A percentile compares a stretch with the other conserved stretches of the same genome.
phyloP scores from a whole-genome alignment of 345 rosid genomes.

The Clarkia xantiana region DNA sequence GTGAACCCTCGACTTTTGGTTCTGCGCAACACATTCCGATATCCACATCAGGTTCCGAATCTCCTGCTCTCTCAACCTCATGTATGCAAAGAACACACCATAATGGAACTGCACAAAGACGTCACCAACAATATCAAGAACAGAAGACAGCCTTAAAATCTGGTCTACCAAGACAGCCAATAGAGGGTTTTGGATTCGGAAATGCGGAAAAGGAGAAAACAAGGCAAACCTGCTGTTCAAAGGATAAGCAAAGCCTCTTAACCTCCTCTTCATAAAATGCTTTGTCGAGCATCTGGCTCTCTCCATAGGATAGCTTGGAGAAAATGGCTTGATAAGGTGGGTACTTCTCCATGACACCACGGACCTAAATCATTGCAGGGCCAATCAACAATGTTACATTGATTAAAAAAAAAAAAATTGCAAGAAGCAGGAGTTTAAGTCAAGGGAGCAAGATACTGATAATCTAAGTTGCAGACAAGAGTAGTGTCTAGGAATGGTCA shows the following conservation, averaged over 20 bases:
- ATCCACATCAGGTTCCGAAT: conserved; percentile 98
- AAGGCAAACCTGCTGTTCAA: conserved; percentile 80
- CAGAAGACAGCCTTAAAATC: too few species aligned
- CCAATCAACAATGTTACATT: too few species aligned
- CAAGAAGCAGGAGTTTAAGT: too few species aligned
- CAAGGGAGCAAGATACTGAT: too few species aligned
- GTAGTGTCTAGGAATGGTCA: too few species aligned
- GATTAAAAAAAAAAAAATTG: too few species aligned
- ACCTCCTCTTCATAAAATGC: conserved; percentile 99
- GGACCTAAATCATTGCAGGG: conserved; percentile 36
- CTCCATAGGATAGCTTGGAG: conserved; percentile 79
- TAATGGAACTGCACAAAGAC: conserved; percentile 65
- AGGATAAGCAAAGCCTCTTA: conserved; percentile 91
- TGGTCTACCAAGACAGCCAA: too few species aligned
- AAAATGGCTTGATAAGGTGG: conserved; percentile 91
- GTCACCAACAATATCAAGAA: too few species aligned
- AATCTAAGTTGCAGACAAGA: too few species aligned
- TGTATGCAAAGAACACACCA: conserved; percentile 83
- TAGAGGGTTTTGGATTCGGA: too few species aligned
- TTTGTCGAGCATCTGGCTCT: conserved; percentile 95
- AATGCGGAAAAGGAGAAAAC: neutral
- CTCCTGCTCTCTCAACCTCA: conserved; percentile 98
- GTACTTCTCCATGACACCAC: conserved; percentile 78
- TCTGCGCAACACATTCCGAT: conserved; percentile 96
- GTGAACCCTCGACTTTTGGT: conserved; percentile 94